Evolutionary conservation across 164 flowering plant species (phyloP), one percentile per base, ranked within the genome.

Genomic region (Cinnamomum chago): DNA sequence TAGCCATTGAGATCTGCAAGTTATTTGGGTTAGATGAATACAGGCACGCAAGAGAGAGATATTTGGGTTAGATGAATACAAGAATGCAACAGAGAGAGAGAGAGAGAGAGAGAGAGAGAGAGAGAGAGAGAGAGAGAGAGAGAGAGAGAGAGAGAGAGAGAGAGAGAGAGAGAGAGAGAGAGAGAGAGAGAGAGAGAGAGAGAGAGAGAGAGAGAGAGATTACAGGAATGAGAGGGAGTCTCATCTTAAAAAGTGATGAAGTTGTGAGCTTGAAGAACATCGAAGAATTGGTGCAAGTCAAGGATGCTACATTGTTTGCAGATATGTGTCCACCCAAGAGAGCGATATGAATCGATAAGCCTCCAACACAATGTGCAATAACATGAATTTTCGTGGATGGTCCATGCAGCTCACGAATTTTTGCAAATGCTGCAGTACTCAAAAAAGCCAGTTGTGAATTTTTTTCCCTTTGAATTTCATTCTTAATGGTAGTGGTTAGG

Each of bases 341-440:
- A 75, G 90, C 83, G n/a, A 87, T 87, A 79, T 89, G 92, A 65
- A 80, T 74, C 50, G 88, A 80, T 69, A 87, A 71, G 72, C 90
- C 92, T 80, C 92, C 92, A 68, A 83, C 85, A 72, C 92, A 89
- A 25, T 89, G 92, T 50, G 89, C 90, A 79, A 87, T 80, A 25
- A 86, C 81, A 73, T 89, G 90, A 25, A 87, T 73, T 70, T 79
- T 85, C 50, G 30, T 67, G 12, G 81, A 58, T 25, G 70, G 58
- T 23, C 85, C 86, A 72, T 86, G 81, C 50, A 84, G 50, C 71
- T 83, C 86, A 23, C 68, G 70, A 23, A 87, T 86, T 82, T 82
- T 86, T 22, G 62, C 50, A 20, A 88, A 69, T 40, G 72, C 92
- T 87, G 82, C 76, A 80, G 70, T 5, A 25, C 62, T 22, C 28